These are phyloP conservation scores for Mucor sp. DNA, from an alignment of 371 early-diverging fungal genomes.

Conservation along the genomic window DNA sequence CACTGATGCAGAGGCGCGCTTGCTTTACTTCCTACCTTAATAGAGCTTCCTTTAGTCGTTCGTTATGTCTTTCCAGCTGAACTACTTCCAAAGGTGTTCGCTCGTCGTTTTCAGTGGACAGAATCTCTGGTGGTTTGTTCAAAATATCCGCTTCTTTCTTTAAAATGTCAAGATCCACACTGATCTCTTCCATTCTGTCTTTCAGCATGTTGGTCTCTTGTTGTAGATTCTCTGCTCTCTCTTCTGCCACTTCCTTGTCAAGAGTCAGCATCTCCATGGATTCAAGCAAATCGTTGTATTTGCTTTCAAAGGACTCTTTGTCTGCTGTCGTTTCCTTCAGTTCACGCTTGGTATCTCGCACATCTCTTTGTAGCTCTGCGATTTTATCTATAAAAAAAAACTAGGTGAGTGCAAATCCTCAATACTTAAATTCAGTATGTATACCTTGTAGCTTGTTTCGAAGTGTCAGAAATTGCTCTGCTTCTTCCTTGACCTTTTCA, in stretches of 20 bases:
- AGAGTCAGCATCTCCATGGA: slow-evolving; percentile 83
- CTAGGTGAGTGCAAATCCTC: not conserved
- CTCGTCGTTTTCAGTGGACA: slow-evolving; percentile 32
- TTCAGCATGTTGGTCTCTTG: slow-evolving; percentile 76
- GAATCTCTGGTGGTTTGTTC: slow-evolving; percentile 26
- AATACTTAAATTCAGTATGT: not conserved
- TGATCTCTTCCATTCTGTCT: slow-evolving; percentile 83
- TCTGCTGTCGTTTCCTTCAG: slow-evolving; percentile 60
- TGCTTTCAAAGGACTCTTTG: slow-evolving; percentile 67
- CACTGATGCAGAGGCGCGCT: not conserved
- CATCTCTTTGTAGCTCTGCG: slow-evolving; percentile 72
- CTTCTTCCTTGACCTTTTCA: slow-evolving; percentile 75
- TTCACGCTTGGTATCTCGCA: slow-evolving; percentile 62
- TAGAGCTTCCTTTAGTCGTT: slow-evolving; percentile 86
- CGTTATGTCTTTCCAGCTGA: slow-evolving; percentile 83
- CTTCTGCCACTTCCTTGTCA: slow-evolving; percentile 94
- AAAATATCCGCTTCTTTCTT: slow-evolving; percentile 62
- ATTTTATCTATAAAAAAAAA: slow-evolving; percentile 52
- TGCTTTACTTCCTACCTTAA: slow-evolving; percentile 44
- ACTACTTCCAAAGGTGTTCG: slow-evolving; percentile 61
- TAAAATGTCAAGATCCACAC: slow-evolving; percentile 71
- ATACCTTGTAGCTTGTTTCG: slow-evolving; percentile 69
- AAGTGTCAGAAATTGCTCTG: slow-evolving; percentile 69
- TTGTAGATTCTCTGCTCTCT: slow-evolving; percentile 76
- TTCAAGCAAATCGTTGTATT: slow-evolving; percentile 73